Conservation (phyloP, 257 asterid species). For the Forsythia suspensa region DNA sequence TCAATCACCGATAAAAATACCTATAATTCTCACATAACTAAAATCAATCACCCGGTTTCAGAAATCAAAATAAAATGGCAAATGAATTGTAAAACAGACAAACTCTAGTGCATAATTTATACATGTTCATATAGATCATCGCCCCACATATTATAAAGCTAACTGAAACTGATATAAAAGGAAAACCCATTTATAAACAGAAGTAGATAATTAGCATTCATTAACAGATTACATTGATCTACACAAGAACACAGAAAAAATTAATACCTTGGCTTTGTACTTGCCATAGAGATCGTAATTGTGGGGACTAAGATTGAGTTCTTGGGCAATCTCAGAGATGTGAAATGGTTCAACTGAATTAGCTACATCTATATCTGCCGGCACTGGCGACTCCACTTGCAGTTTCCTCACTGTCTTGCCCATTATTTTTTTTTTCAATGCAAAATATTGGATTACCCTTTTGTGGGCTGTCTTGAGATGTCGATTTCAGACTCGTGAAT, state of each 20-base stretch:
- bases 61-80: not conserved
- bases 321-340: conserved; percentile 77
- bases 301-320: conserved; percentile 60
- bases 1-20: conserved; percentile 79
- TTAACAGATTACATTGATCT: not conserved
- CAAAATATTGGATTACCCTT: conserved; percentile 9
- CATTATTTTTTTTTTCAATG: conserved; percentile 28
- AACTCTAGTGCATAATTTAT: not conserved
- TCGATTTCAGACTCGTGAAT: not conserved
- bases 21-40: conserved; percentile 35
- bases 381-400: conserved; percentile 79
- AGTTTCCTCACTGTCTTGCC: conserved; percentile 73
- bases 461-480: not conserved
- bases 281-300: conserved; percentile 93
- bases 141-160: not conserved
- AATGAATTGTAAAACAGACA: too few species aligned
- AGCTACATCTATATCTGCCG: conserved; percentile 95
- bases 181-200: not conserved
- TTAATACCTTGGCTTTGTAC: conserved; percentile 78
- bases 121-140: not conserved
- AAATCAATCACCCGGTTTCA: not conserved
- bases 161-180: not conserved
- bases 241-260: not conserved
- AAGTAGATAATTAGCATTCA: not conserved
- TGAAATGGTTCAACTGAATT: conserved; percentile 85